phyloP scores from a whole-genome alignment of 2,329 filamentous ascomycete genomes.

The Phyllosticta citribraziliensis region DNA sequence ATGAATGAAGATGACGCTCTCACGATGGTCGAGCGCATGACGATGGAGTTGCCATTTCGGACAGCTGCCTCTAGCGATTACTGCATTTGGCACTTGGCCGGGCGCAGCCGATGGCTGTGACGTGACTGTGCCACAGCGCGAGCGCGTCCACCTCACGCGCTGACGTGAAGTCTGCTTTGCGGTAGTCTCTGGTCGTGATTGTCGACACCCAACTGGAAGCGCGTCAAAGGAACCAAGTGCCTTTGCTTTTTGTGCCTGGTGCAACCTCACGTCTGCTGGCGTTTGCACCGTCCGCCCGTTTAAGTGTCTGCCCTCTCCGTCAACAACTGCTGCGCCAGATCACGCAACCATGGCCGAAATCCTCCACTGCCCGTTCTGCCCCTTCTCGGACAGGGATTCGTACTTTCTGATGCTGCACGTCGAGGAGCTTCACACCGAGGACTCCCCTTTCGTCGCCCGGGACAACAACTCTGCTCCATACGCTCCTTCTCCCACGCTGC shows the following conservation, averaged over 20 bases:
- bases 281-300: background rate
- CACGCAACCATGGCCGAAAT: constrained; percentile 3
- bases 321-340: background rate
- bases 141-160: background rate
- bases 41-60: background rate
- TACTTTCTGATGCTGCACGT: constrained; percentile 31
- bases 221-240: background rate
- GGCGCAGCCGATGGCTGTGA: background rate
- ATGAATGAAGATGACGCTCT: background rate
- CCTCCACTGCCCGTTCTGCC: constrained; percentile 7
- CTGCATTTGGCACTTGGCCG: background rate
- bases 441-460: constrained; percentile 27
- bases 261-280: background rate
- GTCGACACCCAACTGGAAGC: too few relatives aligned
- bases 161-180: background rate
- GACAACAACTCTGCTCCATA: constrained; percentile 11
- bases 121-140: background rate
- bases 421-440: constrained; percentile 29
- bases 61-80: background rate
- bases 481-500: background rate
- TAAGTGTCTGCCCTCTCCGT: background rate
- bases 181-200: background rate
- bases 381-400: background rate
- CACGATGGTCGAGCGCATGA: background rate
- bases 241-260: background rate